Evolutionary conservation across 2,329 filamentous ascomycete species (phyloP).

Genomic region (Microcyclosporella mali): DNA sequence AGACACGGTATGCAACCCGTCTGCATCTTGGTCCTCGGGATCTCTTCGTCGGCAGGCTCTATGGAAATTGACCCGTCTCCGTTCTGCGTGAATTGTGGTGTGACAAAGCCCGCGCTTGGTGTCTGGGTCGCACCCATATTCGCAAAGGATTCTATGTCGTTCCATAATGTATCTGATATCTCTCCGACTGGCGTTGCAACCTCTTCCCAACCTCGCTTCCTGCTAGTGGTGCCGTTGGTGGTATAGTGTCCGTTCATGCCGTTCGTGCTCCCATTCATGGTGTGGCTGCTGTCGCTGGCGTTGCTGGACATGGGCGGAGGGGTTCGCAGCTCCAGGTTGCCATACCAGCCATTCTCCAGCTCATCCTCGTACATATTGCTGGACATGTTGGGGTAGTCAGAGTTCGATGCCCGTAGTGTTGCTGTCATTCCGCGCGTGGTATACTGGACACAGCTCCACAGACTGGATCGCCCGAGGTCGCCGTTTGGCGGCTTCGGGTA

Average conservation of each 20-base stretch:
- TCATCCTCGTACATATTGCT: conserved; percentile 12
- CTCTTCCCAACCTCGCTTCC: conserved; percentile 19
- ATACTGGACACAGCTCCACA: too few relatives aligned
- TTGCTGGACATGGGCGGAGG: conserved; percentile 14
- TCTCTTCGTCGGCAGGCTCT: conserved; percentile 12
- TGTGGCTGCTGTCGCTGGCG: conserved; percentile 9
- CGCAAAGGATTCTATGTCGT: conserved; percentile 8
- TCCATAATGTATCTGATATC: conserved; percentile 5
- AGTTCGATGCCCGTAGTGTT: too few relatives aligned
- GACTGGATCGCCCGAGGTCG: too few relatives aligned
- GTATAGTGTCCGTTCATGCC: conserved; percentile 3
- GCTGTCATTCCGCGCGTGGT: too few relatives aligned
- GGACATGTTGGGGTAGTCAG: not conserved
- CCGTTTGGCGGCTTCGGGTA: too few relatives aligned
- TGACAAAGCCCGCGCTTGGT: conserved; percentile 7
- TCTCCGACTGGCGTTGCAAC: conserved; percentile 11
- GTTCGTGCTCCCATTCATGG: conserved; percentile 9
- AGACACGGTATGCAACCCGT: conserved; percentile 31
- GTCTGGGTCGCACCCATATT: conserved; percentile 4
- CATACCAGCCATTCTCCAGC: conserved; percentile 11
- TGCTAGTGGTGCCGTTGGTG: conserved; percentile 10
- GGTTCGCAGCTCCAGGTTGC: conserved; percentile 19
- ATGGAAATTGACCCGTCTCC: conserved; percentile 7
- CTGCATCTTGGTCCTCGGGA: conserved; percentile 23
- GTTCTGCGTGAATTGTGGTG: conserved; percentile 11